Evolutionary conservation across 2,329 filamentous ascomycete genomes (phyloP).

Genomic region (Sporothrix variecibatus): DNA sequence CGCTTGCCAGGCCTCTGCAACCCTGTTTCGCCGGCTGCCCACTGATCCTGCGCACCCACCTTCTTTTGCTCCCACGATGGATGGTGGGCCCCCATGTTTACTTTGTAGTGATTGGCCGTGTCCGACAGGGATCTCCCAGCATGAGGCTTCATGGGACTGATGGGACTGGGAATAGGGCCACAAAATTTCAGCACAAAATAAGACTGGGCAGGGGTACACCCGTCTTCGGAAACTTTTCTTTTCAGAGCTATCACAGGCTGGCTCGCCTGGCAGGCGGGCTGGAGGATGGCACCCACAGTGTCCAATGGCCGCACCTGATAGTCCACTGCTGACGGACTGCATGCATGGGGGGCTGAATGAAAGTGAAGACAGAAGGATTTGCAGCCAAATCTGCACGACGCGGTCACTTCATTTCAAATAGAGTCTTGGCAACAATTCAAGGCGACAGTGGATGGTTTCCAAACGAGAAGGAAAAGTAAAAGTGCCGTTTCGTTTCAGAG

Average conservation of each 20-base stretch:
- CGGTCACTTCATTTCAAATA: constrained; percentile 15
- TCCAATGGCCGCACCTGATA: too few relatives aligned
- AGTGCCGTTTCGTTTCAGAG: not conserved
- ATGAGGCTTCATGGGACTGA: not conserved
- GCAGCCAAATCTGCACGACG: constrained; percentile 7
- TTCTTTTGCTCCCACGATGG: not conserved
- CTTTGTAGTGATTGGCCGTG: constrained; percentile 7
- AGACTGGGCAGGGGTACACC: not conserved
- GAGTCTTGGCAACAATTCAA: not conserved
- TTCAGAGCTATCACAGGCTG: not conserved
- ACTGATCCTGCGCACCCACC: constrained; percentile 3
- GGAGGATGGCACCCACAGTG: not conserved
- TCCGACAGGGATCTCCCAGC: not conserved
- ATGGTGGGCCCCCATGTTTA: constrained; percentile 1
- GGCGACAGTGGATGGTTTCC: not conserved
- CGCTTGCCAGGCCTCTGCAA: not conserved
- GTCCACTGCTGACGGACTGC: not conserved
- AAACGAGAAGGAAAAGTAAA: not conserved
- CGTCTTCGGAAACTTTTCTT: not conserved
- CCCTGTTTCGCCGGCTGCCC: constrained; percentile 6
- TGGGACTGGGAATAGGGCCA: not conserved
- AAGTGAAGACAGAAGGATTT: not conserved
- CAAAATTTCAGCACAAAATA: not conserved
- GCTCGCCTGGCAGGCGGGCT: not conserved
- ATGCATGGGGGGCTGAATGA: not conserved